Evolutionary conservation across 495 filamentous ascomycete species (phyloP).

Genomic region (Penicillium steckii): DNA sequence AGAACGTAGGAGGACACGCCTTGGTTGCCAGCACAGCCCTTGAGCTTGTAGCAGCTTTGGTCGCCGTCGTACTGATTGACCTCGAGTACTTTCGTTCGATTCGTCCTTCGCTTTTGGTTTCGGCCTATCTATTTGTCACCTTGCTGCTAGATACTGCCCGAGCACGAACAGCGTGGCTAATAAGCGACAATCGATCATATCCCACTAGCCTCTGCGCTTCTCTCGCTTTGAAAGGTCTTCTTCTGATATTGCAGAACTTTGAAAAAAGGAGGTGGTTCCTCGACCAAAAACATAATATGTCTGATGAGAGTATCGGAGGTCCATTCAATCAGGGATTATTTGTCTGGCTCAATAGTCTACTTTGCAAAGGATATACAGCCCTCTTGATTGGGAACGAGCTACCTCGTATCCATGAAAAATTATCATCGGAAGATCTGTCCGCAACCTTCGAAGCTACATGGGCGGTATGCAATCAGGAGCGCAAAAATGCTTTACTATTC

Average conservation of each 20-base stretch:
- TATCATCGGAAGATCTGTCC: slow-evolving; percentile 18
- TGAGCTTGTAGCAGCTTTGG: slow-evolving; percentile 26
- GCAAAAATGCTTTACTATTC: slow-evolving; percentile 28
- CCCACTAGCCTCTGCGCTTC: slow-evolving; percentile 39
- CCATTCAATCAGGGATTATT: slow-evolving; percentile 46
- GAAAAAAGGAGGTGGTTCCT: slow-evolving; percentile 38
- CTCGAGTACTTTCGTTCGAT: slow-evolving; percentile 35
- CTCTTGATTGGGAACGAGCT: slow-evolving; percentile 38
- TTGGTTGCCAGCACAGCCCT: slow-evolving; percentile 41
- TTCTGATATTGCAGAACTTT: slow-evolving; percentile 43
- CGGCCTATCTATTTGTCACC: slow-evolving; percentile 51
- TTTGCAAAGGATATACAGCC: slow-evolving; percentile 37
- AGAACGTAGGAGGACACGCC: slow-evolving; percentile 20
- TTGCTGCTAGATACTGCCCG: slow-evolving; percentile 49
- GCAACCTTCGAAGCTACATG: slow-evolving; percentile 2
- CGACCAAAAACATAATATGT: slow-evolving; percentile 27
- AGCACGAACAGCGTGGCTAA: slow-evolving; percentile 49
- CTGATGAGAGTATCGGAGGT: slow-evolving; percentile 50
- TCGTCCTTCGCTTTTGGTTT: slow-evolving; percentile 50
- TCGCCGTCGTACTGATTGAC: slow-evolving; percentile 46
- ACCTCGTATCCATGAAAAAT: slow-evolving; percentile 31
- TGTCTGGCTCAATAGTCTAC: slow-evolving; percentile 51
- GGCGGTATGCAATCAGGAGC: slow-evolving; percentile 24
- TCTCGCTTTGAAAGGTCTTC: slow-evolving; percentile 37
- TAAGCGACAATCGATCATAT: slow-evolving; percentile 4